Percentiles rank a stretch among this genome's conserved stretches.
Conservation (phyloP, 2,329 filamentous ascomycete species). For the Diplodia sapinea region DNA sequence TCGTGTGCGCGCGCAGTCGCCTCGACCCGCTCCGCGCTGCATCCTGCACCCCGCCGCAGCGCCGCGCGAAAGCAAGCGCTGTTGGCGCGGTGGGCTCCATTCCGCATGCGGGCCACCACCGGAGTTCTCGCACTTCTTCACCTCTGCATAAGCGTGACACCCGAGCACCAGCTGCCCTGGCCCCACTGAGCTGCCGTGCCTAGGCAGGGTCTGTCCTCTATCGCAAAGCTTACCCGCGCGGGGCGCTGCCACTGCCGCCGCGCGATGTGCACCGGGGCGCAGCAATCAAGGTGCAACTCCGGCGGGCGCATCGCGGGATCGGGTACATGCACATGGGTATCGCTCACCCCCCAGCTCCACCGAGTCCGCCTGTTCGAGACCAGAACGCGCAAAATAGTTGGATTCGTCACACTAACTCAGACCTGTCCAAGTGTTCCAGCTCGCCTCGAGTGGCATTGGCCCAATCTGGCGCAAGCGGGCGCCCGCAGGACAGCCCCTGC, state of each 20-base stretch:
- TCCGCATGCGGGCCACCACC: conserved; percentile 20
- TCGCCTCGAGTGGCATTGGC: neutral
- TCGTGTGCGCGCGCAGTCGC: neutral
- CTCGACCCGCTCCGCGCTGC: neutral
- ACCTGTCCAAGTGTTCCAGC: conserved; percentile 8
- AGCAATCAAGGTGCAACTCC: conserved; percentile 3
- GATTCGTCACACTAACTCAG: conserved; percentile 11
- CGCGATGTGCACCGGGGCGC: neutral
- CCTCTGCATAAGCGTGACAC: neutral
- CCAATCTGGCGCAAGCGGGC: neutral
- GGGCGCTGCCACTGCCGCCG: neutral
- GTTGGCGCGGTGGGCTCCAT: conserved; percentile 4
- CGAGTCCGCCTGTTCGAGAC: neutral
- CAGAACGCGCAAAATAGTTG: neutral
- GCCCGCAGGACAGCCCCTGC: neutral
- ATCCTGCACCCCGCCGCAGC: neutral
- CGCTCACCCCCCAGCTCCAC: neutral
- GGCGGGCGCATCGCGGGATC: conserved; percentile 10
- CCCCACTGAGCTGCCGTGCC: too few relatives aligned
- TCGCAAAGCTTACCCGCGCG: conserved; percentile 11
- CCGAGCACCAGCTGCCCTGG: neutral
- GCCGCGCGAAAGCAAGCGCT: neutral
- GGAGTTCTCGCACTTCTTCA: neutral
- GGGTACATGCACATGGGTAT: conserved; percentile 12
- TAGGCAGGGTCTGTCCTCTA: neutral